Evolutionary conservation across 768 basidiomycete genomes (phyloP).

Genomic region (Tricholoma terreum): DNA sequence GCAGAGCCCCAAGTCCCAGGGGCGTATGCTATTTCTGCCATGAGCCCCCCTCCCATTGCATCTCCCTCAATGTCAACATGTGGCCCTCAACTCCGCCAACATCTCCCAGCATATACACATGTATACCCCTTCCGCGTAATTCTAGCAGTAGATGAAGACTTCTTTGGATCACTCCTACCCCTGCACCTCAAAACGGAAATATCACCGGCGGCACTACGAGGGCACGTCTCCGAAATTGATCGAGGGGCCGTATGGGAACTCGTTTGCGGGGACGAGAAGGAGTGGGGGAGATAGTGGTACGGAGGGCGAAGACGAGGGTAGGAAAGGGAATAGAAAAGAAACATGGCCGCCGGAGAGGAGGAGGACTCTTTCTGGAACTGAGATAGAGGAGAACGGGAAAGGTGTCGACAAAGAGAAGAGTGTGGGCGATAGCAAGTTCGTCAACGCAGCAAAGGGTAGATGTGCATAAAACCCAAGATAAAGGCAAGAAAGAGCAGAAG

Average conservation of each 20-base stretch:
- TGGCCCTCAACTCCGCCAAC: neutral
- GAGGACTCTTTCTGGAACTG: neutral
- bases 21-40: neutral
- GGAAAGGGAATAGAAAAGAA: constrained; percentile 8
- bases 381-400: neutral
- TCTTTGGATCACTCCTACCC: constrained; percentile 11
- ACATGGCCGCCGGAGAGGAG: neutral
- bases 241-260: constrained; percentile 30
- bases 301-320: neutral
- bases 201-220: neutral
- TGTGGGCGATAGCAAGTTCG: neutral
- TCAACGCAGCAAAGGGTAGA: neutral
- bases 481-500: neutral
- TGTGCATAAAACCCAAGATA: no score
- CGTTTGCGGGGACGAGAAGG: constrained; percentile 18
- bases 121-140: neutral
- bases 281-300: constrained; percentile 3
- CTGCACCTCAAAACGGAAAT: neutral
- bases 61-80: neutral
- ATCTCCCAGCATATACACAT: neutral
- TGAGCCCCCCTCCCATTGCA: no score
- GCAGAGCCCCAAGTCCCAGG: neutral
- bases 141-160: constrained; percentile 10
- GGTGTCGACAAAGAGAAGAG: no score
- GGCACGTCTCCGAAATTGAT: constrained; percentile 15